Conservation (phyloP, 1,284 basidiomycete genomes). For the Thecaphora thlaspeos region DNA sequence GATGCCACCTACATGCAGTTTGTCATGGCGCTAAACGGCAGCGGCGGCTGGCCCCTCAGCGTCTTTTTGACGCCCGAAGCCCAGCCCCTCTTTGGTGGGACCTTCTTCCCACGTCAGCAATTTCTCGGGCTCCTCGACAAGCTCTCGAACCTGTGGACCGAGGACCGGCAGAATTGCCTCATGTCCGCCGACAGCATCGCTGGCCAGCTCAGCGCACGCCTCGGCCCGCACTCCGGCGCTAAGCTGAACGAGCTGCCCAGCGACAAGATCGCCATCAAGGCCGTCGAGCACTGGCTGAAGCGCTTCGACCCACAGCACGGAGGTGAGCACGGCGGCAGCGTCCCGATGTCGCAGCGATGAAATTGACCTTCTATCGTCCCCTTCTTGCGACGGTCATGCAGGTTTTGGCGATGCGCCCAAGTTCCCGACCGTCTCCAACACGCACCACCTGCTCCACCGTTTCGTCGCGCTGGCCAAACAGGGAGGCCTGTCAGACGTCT, state of each 20-base stretch:
- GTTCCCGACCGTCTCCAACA: constrained; percentile 57
- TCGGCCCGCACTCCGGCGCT: constrained; percentile 12
- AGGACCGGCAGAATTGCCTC: constrained; percentile 2
- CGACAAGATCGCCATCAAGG: constrained; percentile 16
- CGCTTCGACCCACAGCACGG: constrained; percentile 21
- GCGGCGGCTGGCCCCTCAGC: constrained; percentile 63
- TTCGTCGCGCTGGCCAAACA: constrained; percentile 7
- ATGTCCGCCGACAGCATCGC: constrained; percentile 3
- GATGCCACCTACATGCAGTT: constrained; percentile 62
- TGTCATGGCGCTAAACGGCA: constrained; percentile 60
- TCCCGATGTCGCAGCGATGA: no score
- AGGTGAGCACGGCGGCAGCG: constrained; percentile 10
- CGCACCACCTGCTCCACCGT: constrained; percentile 48
- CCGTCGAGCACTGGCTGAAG: constrained; percentile 28
- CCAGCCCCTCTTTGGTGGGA: constrained; percentile 62
- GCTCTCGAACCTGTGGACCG: constrained; percentile 37
- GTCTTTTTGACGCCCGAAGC: constrained; percentile 45
- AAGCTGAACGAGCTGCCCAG: constrained; percentile 37
- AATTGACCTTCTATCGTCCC: constrained; percentile 13
- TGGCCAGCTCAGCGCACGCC: constrained; percentile 2
- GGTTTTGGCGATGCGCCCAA: constrained; percentile 59
- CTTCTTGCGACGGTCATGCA: constrained; percentile 5
- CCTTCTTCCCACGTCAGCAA: constrained; percentile 59
- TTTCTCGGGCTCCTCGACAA: constrained; percentile 48
- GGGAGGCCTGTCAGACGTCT: constrained; percentile 7